Evolutionary conservation across 2,329 filamentous ascomycete species (phyloP).

Genomic region (Meredithiella fracta): DNA sequence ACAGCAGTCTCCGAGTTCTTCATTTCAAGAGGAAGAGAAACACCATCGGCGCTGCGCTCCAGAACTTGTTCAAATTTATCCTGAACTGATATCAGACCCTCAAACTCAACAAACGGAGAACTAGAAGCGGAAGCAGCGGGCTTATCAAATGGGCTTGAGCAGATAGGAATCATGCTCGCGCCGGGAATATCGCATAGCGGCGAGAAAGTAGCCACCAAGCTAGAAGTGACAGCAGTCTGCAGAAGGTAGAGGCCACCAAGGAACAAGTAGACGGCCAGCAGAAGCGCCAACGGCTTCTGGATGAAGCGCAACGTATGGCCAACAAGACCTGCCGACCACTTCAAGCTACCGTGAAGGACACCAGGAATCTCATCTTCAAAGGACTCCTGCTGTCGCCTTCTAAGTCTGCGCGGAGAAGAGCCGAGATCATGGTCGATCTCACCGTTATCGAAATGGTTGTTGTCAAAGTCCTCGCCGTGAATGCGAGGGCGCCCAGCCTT

Average conservation of each 20-base stretch:
- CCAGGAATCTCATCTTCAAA: conserved; percentile 24
- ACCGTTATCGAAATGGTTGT: conserved; percentile 2
- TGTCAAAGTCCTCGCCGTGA: not conserved
- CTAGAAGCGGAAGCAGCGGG: conserved; percentile 17
- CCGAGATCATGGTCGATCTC: not conserved
- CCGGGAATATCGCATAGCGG: conserved; percentile 57
- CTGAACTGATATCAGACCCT: conserved; percentile 58
- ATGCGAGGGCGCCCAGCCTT: not conserved
- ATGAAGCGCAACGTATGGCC: conserved; percentile 42
- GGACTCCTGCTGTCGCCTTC: conserved; percentile 15
- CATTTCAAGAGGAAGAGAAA: conserved; percentile 60
- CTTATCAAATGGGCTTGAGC: conserved; percentile 14
- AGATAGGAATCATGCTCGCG: conserved; percentile 24
- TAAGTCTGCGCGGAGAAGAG: conserved; percentile 1
- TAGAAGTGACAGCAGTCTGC: conserved; percentile 45
- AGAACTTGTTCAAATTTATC: conserved; percentile 61
- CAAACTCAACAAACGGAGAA: conserved; percentile 42
- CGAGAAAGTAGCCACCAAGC: conserved; percentile 43
- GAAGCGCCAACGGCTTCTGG: conserved; percentile 46
- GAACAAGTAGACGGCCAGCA: conserved; percentile 44
- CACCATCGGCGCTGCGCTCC: conserved; percentile 46
- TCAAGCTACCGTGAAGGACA: conserved; percentile 24
- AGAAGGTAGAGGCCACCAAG: conserved; percentile 42
- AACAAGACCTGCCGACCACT: conserved; percentile 40
- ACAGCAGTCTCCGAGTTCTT: conserved; percentile 60